Conservation (phyloP, 2,329 filamentous ascomycete species). For the Neofusicoccum ribis region DNA sequence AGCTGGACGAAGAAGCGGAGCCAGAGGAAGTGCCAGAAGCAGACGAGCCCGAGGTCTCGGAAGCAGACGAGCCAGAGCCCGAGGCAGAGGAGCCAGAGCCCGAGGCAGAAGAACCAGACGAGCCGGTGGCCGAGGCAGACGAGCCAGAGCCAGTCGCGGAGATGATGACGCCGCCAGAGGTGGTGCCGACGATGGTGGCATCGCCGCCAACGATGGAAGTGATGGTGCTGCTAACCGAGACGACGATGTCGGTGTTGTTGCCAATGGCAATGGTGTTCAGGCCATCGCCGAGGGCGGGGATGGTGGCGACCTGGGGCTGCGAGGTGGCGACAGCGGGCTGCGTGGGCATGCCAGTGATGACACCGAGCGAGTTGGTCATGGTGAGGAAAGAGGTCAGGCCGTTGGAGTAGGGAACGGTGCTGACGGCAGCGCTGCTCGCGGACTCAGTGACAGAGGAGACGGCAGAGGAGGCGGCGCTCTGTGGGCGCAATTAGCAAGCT, state of each 20-base stretch:
- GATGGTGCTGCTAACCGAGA: slow-evolving; percentile 34
- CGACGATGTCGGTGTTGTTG: slow-evolving; percentile 30
- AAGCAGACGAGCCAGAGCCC: slow-evolving; percentile 10
- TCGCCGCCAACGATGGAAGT: slow-evolving; percentile 32
- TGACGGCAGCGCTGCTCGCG: not conserved
- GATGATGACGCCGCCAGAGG: slow-evolving; percentile 2
- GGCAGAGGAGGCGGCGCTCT: slow-evolving; percentile 10
- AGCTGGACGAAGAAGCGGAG: slow-evolving; percentile 20
- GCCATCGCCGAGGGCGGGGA: slow-evolving; percentile 38
- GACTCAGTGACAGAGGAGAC: not conserved
- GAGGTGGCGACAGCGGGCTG: slow-evolving; percentile 28
- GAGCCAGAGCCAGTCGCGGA: slow-evolving; percentile 9
- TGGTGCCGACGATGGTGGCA: slow-evolving; percentile 17
- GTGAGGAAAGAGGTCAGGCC: slow-evolving; percentile 32
- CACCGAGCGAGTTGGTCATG: slow-evolving; percentile 37
- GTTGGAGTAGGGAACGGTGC: slow-evolving; percentile 22
- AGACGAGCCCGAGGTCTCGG: not conserved
- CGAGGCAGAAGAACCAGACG: not conserved
- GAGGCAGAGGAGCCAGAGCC: not conserved
- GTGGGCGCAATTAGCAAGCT: not conserved
- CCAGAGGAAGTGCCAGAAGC: slow-evolving; percentile 18
- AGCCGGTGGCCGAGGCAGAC: slow-evolving; percentile 21
- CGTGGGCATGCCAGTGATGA: slow-evolving; percentile 35
- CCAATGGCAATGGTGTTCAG: slow-evolving; percentile 35
- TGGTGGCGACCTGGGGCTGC: slow-evolving; percentile 30